Evolutionary conservation across 164 flowering plant species (phyloP).

Genomic region (Hamamelis virginiana): DNA sequence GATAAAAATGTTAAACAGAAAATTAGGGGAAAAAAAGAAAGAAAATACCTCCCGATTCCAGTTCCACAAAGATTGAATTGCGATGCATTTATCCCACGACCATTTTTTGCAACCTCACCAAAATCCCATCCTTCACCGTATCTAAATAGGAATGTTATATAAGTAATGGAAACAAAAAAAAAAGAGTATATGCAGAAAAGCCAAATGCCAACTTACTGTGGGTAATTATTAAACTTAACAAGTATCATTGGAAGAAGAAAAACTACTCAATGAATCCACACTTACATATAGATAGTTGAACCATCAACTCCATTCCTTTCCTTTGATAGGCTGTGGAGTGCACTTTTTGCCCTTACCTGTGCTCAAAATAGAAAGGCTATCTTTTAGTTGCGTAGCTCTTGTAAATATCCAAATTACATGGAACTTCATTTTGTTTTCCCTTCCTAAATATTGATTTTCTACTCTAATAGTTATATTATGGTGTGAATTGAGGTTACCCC

Average conservation of each 20-base stretch:
- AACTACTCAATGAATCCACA: not conserved
- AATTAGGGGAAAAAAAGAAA: not conserved
- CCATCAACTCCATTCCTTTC: conserved; percentile 76
- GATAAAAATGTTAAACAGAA: not conserved
- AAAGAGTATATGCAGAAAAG: not conserved
- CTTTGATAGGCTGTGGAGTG: conserved; percentile 49
- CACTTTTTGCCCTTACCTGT: conserved; percentile 62
- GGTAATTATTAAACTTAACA: not conserved
- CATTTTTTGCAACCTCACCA: conserved; percentile 93
- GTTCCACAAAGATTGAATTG: conserved; percentile 81
- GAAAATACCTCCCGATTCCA: conserved; percentile 82
- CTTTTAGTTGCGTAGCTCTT: not conserved
- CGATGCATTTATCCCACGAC: conserved; percentile 93
- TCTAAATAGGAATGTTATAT: conserved; percentile 31
- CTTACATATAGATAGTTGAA: conserved; percentile 75
- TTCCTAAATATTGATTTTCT: no score
- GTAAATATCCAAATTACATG: no score
- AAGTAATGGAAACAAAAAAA: not conserved
- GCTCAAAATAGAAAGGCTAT: conserved; percentile 2
- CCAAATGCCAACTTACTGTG: no score
- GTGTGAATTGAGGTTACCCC: not conserved
- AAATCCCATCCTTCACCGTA: conserved; percentile 99
- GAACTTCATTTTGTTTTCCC: no score
- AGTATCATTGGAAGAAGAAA: not conserved
- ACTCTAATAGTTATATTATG: not conserved